Base-by-base conservation (phyloP, 768 basidiomycete species). In the Phallus indusiatus region DNA sequence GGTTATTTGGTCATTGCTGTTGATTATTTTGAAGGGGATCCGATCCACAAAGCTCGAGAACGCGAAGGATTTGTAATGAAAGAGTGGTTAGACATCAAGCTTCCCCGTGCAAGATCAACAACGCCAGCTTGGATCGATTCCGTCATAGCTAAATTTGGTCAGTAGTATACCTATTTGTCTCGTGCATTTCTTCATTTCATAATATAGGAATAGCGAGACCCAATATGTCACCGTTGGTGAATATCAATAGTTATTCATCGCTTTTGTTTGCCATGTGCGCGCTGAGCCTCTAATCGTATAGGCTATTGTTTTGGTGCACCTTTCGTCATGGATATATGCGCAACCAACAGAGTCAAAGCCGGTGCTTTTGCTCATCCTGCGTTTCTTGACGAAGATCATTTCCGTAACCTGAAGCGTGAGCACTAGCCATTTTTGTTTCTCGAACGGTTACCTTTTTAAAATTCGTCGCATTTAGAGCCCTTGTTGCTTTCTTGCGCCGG, bases 1-100 rank as follows among this genome's bases (percentile, higher is more conserved):
- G 84, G 84, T 0, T 85, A 78, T 65, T 69, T 73, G 49, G 82
- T 85, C 4, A 67, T 85, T 5, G 82, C 81, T 1, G 68, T 79
- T 47, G 85, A 86, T 61, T 85, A 83, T 67, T 84, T 86, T 69
- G 75, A 83, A 53, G 82, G 84, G 7, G 81, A 84, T 55, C 72
- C 78, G 11, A 64, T 85, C 0, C 64, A 76, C n/a, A 56, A 64
- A 1, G 74, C 78, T 61, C 66, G 69, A 20, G 67, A 70, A 1
- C 71, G 76, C 37, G 69, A 72, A 11, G 67, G 52, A 17, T 76
- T 74, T 50, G 71, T 77, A 58, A 70, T 72, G 34, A 42, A 60
- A 1, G 71, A 70, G 0, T 86, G 83, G 82, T 67, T 75, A 18
- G 62, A 59, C 1, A 74, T 71, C 50, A 64, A 65, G 11, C 67